Conservation (phyloP, 2,329 filamentous ascomycete genomes). For the Colletotrichum sojae region DNA sequence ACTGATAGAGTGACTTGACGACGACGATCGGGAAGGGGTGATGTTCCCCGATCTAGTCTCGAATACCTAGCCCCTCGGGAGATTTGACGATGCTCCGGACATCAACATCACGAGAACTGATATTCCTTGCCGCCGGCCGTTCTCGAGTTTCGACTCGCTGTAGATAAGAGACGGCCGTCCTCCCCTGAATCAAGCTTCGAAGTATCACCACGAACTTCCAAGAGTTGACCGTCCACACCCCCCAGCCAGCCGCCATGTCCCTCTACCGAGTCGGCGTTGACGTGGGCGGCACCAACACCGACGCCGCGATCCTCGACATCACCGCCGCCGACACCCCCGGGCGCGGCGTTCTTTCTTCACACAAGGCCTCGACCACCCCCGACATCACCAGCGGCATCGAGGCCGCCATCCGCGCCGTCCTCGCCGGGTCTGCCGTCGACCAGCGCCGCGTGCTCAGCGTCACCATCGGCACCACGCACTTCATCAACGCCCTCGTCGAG, state of each 20-base stretch:
- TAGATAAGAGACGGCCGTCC: not conserved
- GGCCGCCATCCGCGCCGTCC: constrained; percentile 59
- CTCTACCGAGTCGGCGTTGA: constrained; percentile 61
- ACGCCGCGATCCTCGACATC: constrained; percentile 61
- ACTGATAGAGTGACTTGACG: not conserved
- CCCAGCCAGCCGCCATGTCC: constrained; percentile 46
- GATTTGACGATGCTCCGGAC: not conserved
- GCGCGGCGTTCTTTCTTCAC: constrained; percentile 60
- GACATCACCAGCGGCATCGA: constrained; percentile 66
- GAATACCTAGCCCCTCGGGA: not conserved
- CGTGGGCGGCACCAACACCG: constrained; percentile 58
- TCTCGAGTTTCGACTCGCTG: not conserved
- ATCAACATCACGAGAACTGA: not conserved
- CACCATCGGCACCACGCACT: constrained; percentile 65
- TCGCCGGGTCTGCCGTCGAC: constrained; percentile 55
- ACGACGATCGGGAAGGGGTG: too few relatives aligned
- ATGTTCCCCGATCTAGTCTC: constrained; percentile 11
- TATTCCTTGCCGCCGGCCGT: not conserved
- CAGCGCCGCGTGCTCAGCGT: constrained; percentile 59
- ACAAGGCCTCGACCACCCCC: constrained; percentile 64
- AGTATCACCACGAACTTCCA: not conserved
- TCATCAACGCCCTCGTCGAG: constrained; percentile 65
- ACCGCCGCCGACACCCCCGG: constrained; percentile 50
- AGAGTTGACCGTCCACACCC: not conserved
- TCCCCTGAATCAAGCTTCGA: too few relatives aligned